Evolutionary conservation across 441 rosid genomes (phyloP), one percentile per base, ranked within the genome.

Genomic region (Theobroma grandiflorum): DNA sequence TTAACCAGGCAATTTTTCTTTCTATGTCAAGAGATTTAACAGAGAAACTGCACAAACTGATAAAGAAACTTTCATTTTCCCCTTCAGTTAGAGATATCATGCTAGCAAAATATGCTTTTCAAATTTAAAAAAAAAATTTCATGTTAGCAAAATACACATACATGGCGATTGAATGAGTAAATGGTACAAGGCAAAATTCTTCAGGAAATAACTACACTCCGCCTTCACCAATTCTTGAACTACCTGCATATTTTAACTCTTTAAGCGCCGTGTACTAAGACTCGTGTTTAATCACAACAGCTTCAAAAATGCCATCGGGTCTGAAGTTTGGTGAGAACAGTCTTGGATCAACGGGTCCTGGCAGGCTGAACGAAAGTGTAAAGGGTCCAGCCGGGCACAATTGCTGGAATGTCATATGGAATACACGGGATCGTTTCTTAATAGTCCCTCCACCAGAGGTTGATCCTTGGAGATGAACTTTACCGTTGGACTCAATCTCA

Each of bases 261-360:
- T 20, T 7, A 42, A 14, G 49, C 52, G n/a, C 49, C 49, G 7
- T 35, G 43, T 68, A n/a, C 7, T 31, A 61, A 11, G 18, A 74
- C 16, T 74, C 40, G 43, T 49, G 76, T 72, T 82, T 84, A 67
- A 89, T 85, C 78, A 89, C 74, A 80, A 88, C 85, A 26, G 82
- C 92, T 83, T 88, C 91, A 20, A 89, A 85, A 80, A 89, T 85
- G 76, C 92, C 92, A 68, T 89, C 89, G 45, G 89, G 80, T 74
- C 91, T 70, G 76, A 88, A 86, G 75, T 78, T 83, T 11, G 90
- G 92, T 42, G 87, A 86, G 78, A 88, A 74, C 57, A 89, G 79
- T 49, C 91, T 83, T 0, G 90, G 92, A 81, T 89, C 91, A 63
- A 89, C 92, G 3, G 88, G 91, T 20, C 92, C 92, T 5, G 91